Evolutionary conservation across 192 early-diverging fungal genomes (phyloP).

Genomic region (Entomortierella parvispora): DNA sequence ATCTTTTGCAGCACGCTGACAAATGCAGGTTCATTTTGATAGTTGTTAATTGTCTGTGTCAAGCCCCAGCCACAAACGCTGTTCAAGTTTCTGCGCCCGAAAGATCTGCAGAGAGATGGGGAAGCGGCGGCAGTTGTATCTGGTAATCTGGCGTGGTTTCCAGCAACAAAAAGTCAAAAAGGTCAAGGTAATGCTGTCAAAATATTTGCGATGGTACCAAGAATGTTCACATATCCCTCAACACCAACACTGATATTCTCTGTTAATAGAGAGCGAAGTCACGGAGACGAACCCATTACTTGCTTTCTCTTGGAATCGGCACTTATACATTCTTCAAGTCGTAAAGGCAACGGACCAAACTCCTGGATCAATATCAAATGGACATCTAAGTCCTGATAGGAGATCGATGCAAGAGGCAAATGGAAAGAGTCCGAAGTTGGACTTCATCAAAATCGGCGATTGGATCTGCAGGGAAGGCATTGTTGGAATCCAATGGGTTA

Average conservation of each 20-base stretch:
- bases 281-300: slow-evolving; percentile 60
- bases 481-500: slow-evolving; percentile 69
- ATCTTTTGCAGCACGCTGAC: too few relatives aligned
- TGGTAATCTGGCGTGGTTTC: slow-evolving; percentile 68
- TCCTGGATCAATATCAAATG: slow-evolving; percentile 4
- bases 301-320: slow-evolving; percentile 67
- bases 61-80: slow-evolving; percentile 68
- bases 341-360: slow-evolving; percentile 17
- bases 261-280: slow-evolving; percentile 33
- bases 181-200: slow-evolving; percentile 38
- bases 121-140: slow-evolving; percentile 45
- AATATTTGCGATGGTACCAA: too few relatives aligned
- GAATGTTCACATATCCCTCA: too few relatives aligned
- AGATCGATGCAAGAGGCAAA: slow-evolving; percentile 23
- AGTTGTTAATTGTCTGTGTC: slow-evolving; percentile 68
- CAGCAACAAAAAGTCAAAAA: slow-evolving; percentile 54
- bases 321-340: slow-evolving; percentile 61
- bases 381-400: slow-evolving; percentile 28
- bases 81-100: slow-evolving; percentile 65
- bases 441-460: slow-evolving; percentile 63
- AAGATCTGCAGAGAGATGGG: slow-evolving; percentile 32
- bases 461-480: slow-evolving; percentile 64
- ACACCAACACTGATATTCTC: too few relatives aligned
- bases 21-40: not conserved
- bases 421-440: slow-evolving; percentile 39